Evolutionary conservation across 768 basidiomycete genomes (phyloP).

Genomic region (Lentinula edodes): DNA sequence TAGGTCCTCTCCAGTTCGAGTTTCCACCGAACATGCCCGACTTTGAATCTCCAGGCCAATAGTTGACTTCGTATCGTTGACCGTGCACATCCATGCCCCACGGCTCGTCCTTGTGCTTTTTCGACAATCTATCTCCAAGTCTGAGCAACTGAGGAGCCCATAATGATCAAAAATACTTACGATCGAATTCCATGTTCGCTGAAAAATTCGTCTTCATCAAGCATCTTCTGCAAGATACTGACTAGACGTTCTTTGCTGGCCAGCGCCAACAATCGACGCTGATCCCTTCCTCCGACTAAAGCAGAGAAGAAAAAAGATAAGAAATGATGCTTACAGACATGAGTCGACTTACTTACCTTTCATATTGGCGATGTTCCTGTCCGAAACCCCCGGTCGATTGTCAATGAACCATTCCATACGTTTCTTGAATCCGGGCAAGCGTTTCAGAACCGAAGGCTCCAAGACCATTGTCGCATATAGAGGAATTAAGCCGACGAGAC

Average conservation of each 20-base stretch:
- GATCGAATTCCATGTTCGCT: conserved; percentile 95
- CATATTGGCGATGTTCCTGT: conserved; percentile 96
- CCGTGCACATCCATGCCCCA: conserved; percentile 96
- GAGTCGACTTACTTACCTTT: conserved; percentile 36
- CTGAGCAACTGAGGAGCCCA: conserved; percentile 29
- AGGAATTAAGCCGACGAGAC: conserved; percentile 96
- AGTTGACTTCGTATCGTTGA: conserved; percentile 84
- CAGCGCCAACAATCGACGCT: conserved; percentile 83
- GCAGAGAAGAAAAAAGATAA: conserved; percentile 2
- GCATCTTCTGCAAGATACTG: conserved; percentile 90
- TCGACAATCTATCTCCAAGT: conserved; percentile 49
- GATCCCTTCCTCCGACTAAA: conserved; percentile 62
- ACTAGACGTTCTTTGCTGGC: conserved; percentile 89
- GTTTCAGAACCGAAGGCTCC: conserved; percentile 83
- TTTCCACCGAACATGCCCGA: conserved; percentile 99
- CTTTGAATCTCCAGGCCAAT: conserved; percentile 97
- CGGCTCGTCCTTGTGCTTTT: conserved; percentile 84
- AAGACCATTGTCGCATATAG: conserved; percentile 92
- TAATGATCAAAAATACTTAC: conserved; percentile 38
- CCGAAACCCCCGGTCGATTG: conserved; percentile 82
- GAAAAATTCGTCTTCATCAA: conserved; percentile 95
- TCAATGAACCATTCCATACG: conserved; percentile 98
- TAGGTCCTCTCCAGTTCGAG: conserved; percentile 95
- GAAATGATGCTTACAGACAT: conserved; percentile 20
- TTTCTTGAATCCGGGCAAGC: conserved; percentile 98